Evolutionary conservation across 495 filamentous ascomycete genomes (phyloP).

Genomic region (Extremus antarcticus): DNA sequence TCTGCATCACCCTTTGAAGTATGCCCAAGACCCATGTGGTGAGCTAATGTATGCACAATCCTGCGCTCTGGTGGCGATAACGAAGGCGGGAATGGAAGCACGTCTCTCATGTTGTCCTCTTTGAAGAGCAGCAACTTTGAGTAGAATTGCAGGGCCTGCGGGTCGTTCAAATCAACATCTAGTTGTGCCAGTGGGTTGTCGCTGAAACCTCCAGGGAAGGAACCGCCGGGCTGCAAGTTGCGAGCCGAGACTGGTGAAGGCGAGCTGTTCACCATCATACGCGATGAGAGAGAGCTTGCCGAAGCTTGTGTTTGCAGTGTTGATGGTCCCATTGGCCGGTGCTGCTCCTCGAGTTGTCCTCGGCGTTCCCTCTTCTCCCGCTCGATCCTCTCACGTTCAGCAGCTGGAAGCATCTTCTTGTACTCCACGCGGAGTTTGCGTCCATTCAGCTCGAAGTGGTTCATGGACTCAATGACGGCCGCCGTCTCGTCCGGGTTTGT

Average conservation of each 20-base stretch:
- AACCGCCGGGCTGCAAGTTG: constrained; percentile 42
- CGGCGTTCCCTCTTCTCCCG: constrained; percentile 93
- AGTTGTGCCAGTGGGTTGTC: constrained; percentile 9
- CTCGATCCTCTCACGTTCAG: constrained; percentile 92
- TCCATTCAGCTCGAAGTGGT: constrained; percentile 90
- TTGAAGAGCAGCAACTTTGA: constrained; percentile 82
- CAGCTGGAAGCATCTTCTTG: constrained; percentile 96
- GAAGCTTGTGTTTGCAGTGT: constrained; percentile 74
- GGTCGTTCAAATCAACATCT: constrained; percentile 84
- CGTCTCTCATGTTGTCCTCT: constrained; percentile 63
- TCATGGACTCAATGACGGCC: constrained; percentile 78
- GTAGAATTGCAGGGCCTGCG: constrained; percentile 74
- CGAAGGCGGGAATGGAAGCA: constrained; percentile 67
- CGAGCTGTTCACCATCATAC: constrained; percentile 52
- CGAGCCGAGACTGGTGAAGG: constrained; percentile 59
- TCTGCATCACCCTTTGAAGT: constrained; percentile 77
- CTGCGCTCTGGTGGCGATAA: constrained; percentile 75
- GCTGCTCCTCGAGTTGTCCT: constrained; percentile 93
- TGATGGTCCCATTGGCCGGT: constrained; percentile 54
- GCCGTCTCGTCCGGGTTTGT: constrained; percentile 89
- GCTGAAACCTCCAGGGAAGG: not conserved
- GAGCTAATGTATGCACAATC: constrained; percentile 84
- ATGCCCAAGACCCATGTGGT: constrained; percentile 87
- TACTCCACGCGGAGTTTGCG: constrained; percentile 93
- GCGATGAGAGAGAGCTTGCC: constrained; percentile 68